phyloP scores from a whole-genome alignment of 768 basidiomycete genomes.

The Suillus brevipes region DNA sequence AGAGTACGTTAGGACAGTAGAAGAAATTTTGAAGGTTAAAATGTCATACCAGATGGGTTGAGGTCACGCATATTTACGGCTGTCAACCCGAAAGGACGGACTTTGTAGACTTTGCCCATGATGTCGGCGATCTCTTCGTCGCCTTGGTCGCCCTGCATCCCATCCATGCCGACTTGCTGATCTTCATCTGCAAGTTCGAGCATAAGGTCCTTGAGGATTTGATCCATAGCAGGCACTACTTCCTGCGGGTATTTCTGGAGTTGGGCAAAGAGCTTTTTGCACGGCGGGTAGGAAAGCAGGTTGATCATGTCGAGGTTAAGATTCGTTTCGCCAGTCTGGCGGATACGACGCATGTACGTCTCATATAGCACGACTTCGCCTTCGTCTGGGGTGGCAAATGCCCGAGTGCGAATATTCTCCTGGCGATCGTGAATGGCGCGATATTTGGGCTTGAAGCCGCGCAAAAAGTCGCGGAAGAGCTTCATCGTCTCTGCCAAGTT shows the following conservation, averaged over 20 bases:
- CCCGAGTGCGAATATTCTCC: slow-evolving; percentile 50
- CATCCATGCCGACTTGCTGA: slow-evolving; percentile 64
- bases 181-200: slow-evolving; percentile 84
- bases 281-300: slow-evolving; percentile 81
- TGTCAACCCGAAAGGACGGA: slow-evolving; percentile 84
- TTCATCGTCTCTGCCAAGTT: slow-evolving; percentile 90
- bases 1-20: slow-evolving; percentile 8
- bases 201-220: slow-evolving; percentile 91
- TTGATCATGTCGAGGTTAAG: slow-evolving; percentile 90
- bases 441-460: slow-evolving; percentile 92
- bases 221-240: slow-evolving; percentile 96
- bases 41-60: slow-evolving; percentile 78
- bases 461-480: slow-evolving; percentile 84
- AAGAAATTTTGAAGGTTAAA: slow-evolving; percentile 1
- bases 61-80: slow-evolving; percentile 92
- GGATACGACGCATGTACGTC: slow-evolving; percentile 78
- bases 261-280: slow-evolving; percentile 80
- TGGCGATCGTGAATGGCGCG: slow-evolving; percentile 70
- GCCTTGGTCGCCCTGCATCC: slow-evolving; percentile 73
- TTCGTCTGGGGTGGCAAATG: slow-evolving; percentile 60
- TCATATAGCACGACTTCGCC: slow-evolving; percentile 77
- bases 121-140: slow-evolving; percentile 90
- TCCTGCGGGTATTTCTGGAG: slow-evolving; percentile 95
- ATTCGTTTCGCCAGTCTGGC: slow-evolving; percentile 89
- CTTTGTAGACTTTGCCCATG: slow-evolving; percentile 86